Evolutionary conservation across 495 filamentous ascomycete genomes (phyloP).

Genomic region (Xylaria longipes): DNA sequence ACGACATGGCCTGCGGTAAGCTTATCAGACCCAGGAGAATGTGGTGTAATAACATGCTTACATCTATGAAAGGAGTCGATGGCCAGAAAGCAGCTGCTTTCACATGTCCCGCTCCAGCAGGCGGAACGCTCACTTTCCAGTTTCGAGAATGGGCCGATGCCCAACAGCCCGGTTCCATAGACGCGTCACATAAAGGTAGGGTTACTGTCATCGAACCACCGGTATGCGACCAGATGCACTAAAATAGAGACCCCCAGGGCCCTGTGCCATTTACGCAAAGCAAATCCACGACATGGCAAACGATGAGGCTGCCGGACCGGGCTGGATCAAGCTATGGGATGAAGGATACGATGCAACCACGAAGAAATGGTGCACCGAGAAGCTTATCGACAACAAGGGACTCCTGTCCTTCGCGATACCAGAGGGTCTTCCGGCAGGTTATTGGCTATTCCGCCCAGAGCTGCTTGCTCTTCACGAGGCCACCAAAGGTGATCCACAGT

Average conservation of each 20-base stretch:
- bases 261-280: slow-evolving; percentile 78
- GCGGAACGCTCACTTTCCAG: slow-evolving; percentile 65
- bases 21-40: not conserved
- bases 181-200: slow-evolving; percentile 64
- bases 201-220: not conserved
- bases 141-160: slow-evolving; percentile 68
- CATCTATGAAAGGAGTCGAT: slow-evolving; percentile 53
- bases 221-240: not conserved
- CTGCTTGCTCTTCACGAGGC: slow-evolving; percentile 71
- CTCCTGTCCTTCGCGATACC: slow-evolving; percentile 66
- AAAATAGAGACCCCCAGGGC: slow-evolving; percentile 40
- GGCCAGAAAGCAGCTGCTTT: slow-evolving; percentile 63
- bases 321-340: slow-evolving; percentile 84
- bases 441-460: slow-evolving; percentile 73
- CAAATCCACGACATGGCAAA: slow-evolving; percentile 54
- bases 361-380: slow-evolving; percentile 71
- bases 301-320: slow-evolving; percentile 58
- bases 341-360: slow-evolving; percentile 62
- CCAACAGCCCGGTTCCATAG: slow-evolving; percentile 60
- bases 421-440: slow-evolving; percentile 62
- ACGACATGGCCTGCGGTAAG: slow-evolving; percentile 76
- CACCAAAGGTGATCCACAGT: slow-evolving; percentile 65
- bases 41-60: not conserved
- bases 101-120: slow-evolving; percentile 60
- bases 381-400: slow-evolving; percentile 68